phyloP scores from a whole-genome alignment of 2,329 filamentous ascomycete genomes.

The Calonectria montana region DNA sequence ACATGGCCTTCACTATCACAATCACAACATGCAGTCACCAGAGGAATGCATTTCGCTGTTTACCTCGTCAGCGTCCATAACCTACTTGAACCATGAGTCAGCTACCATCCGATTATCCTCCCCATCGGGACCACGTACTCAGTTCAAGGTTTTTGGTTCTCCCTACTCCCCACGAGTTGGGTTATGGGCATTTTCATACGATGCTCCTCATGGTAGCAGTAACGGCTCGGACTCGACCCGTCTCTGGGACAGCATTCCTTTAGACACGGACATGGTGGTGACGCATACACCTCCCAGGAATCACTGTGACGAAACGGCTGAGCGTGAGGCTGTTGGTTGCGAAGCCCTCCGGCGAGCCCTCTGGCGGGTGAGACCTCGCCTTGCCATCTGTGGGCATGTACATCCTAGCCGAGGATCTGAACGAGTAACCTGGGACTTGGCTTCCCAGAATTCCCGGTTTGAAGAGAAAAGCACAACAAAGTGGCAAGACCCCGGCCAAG shows the following conservation, averaged over 20 bases:
- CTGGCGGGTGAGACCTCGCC: constrained; percentile 69
- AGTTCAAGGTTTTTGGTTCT: constrained; percentile 77
- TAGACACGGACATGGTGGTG: constrained; percentile 73
- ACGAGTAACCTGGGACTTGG: constrained; percentile 70
- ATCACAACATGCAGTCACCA: constrained; percentile 64
- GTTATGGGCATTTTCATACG: constrained; percentile 77
- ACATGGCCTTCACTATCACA: constrained; percentile 66
- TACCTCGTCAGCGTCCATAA: constrained; percentile 64
- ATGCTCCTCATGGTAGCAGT: constrained; percentile 37
- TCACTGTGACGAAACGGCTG: constrained; percentile 65
- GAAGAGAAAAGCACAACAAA: constrained; percentile 55
- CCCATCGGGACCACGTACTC: constrained; percentile 65
- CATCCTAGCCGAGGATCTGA: constrained; percentile 75
- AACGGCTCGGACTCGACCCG: constrained; percentile 40
- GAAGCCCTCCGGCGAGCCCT: constrained; percentile 67
- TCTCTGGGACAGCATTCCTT: constrained; percentile 72
- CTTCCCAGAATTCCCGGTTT: constrained; percentile 51
- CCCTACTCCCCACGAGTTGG: constrained; percentile 70
- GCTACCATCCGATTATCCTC: constrained; percentile 65
- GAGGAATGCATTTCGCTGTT: constrained; percentile 66
- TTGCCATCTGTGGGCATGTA: constrained; percentile 79
- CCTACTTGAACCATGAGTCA: constrained; percentile 72
- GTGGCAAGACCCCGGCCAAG: constrained; percentile 71
- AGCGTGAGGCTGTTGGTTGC: constrained; percentile 65
- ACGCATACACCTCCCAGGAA: constrained; percentile 76